Evolutionary conservation across 2,329 filamentous ascomycete species (phyloP).

Genomic region (Metarhizium anisopliae): DNA sequence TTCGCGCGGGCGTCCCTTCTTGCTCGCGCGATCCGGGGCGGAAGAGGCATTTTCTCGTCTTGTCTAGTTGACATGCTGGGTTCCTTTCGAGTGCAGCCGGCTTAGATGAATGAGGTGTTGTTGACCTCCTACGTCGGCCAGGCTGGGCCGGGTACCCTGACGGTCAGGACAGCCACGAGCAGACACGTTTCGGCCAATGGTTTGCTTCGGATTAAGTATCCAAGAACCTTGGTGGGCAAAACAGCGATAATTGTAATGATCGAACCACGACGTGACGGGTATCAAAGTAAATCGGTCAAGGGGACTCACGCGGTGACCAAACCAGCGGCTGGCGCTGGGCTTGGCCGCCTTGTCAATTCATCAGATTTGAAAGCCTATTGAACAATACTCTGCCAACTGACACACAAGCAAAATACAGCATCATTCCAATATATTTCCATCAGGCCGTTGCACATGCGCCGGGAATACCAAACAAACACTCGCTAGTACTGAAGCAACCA

Average conservation of each 20-base stretch:
- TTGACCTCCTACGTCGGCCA: neutral
- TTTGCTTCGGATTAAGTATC: neutral
- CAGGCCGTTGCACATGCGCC: neutral
- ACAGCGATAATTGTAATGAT: neutral
- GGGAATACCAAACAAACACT: neutral
- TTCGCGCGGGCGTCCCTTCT: constrained; percentile 37
- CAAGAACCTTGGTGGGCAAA: neutral
- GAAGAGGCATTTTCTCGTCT: neutral
- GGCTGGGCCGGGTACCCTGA: neutral
- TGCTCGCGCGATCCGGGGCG: neutral
- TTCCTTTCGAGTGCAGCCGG: neutral
- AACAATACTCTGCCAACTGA: neutral
- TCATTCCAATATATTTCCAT: neutral
- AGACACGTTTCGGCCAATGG: neutral
- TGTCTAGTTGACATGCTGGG: neutral
- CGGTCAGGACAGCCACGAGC: neutral
- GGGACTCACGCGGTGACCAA: neutral
- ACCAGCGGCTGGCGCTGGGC: too few species aligned
- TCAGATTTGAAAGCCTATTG: neutral
- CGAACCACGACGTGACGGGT: neutral
- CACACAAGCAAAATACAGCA: neutral
- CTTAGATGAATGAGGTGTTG: too few species aligned
- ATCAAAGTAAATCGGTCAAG: neutral
- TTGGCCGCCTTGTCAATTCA: neutral
- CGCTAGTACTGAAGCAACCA: neutral